A percentile compares a stretch with the other conserved stretches of the same genome.
Evolutionary conservation across 805 yeast genomes (phyloP).

Genomic region (Wickerhamiella vanderwaltii): DNA sequence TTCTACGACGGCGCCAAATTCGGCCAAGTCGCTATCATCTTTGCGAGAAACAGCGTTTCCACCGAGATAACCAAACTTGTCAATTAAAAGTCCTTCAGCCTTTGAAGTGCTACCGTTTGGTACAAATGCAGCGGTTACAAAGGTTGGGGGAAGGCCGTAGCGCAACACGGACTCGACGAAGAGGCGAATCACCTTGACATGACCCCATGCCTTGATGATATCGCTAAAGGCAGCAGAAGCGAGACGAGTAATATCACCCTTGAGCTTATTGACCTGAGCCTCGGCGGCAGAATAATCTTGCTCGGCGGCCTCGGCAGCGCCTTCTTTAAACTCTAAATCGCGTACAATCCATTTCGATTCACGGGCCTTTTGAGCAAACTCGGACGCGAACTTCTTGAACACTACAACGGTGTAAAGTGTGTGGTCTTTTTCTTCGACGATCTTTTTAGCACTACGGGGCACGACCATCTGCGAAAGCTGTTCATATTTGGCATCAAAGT

Average conservation of each 20-base stretch:
- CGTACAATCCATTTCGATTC: constrained; percentile 87
- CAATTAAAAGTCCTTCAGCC: constrained; percentile 58
- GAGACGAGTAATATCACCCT: constrained; percentile 65
- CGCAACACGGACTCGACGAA: constrained; percentile 90
- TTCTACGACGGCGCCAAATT: constrained; percentile 86
- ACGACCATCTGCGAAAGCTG: constrained; percentile 68
- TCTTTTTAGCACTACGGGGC: constrained; percentile 70
- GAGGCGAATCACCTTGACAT: constrained; percentile 72
- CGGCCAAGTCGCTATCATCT: constrained; percentile 54
- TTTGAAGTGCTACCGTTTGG: constrained; percentile 34
- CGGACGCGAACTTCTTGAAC: constrained; percentile 67
- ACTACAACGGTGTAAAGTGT: constrained; percentile 64
- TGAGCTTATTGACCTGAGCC: constrained; percentile 56
- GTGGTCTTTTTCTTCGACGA: constrained; percentile 65
- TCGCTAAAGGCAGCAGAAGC: constrained; percentile 86
- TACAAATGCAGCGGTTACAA: constrained; percentile 44
- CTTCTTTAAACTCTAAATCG: constrained; percentile 80
- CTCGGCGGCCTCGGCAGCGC: constrained; percentile 50
- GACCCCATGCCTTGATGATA: constrained; percentile 76
- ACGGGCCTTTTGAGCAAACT: constrained; percentile 58
- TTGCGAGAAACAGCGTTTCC: constrained; percentile 78
- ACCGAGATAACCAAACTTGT: constrained; percentile 76
- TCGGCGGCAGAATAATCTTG: constrained; percentile 68
- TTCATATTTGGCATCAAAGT: constrained; percentile 64
- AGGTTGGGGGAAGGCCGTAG: constrained; percentile 93